Evolutionary conservation across 176 grass and related monocot genomes (phyloP).

Genomic region (Juncus inflexus): DNA sequence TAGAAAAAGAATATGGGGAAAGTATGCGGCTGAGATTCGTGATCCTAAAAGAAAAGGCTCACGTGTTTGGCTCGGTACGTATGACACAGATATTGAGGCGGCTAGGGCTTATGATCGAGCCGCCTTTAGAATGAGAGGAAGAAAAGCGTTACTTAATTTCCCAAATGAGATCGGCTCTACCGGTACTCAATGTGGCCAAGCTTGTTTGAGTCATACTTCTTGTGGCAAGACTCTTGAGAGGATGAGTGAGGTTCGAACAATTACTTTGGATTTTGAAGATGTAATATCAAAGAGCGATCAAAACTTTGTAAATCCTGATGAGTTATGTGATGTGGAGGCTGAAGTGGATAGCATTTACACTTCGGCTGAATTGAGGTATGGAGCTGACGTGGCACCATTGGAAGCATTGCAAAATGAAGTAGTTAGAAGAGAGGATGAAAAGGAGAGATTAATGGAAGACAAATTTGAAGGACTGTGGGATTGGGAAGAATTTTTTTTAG

Average conservation of each 20-base stretch:
- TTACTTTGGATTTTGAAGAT: neutral
- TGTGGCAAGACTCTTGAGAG: too few species aligned
- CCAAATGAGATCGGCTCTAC: constrained; percentile 56
- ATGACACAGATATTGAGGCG: constrained; percentile 73
- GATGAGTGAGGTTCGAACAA: neutral
- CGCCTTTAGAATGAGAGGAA: constrained; percentile 66
- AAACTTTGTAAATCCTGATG: neutral
- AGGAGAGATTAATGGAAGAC: neutral
- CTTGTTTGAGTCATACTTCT: neutral
- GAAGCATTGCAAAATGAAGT: neutral
- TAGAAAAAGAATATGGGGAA: constrained; percentile 80
- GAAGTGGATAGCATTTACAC: neutral
- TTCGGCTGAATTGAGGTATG: constrained; percentile 1
- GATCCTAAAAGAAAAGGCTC: constrained; percentile 68
- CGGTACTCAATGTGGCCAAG: neutral
- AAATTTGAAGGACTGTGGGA: neutral
- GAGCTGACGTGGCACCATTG: neutral
- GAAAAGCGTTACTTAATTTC: constrained; percentile 92
- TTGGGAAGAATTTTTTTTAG: constrained; percentile 18
- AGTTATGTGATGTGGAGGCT: too few species aligned
- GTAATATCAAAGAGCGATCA: neutral
- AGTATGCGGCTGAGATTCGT: constrained; percentile 89
- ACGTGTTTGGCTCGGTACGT: constrained; percentile 90
- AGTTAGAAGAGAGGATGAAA: neutral
- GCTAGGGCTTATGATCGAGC: constrained; percentile 80